Evolutionary conservation across 495 filamentous ascomycete genomes (phyloP), one percentile per base, ranked within the genome.

Genomic region (Articulospora tetracladia): DNA sequence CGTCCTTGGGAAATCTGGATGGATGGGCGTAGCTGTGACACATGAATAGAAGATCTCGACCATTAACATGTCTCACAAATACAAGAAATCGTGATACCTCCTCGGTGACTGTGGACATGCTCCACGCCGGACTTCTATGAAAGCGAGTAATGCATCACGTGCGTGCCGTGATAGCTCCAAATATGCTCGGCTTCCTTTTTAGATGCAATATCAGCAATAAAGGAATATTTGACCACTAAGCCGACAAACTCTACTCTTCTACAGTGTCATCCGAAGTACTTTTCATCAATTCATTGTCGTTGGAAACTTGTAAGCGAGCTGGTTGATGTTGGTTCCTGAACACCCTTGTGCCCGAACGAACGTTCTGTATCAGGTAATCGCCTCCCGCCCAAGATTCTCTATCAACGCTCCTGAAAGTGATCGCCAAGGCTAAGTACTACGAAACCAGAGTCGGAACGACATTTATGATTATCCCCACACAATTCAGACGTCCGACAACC

Each of bases 311-410:
- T 44, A 44, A 44, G 39, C 39, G 39, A 44, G 39, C 15, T 44
- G 39, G 15, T 19, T 11, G 7, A 44, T 34, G 26, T 36, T 32
- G 52, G 25, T 49, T 20, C 26, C 41, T 57, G 26, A 17, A 2
- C 15, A 55, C 30, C 57, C 61, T 52, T 59, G 55, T 48, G 19
- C 32, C 27, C n/a, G 52, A 61, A 52, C 57, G 30, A n/a, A n/a
- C n/a, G 11, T 47, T 51, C 46, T 64, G 56, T 55, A 20, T 55
- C 61, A 59, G 50, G 47, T 24, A 55, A 28, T 49, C 58, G 56
- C 56, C 26, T 50, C 48, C n/a, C 2, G 30, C 44, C 41, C 57
- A 56, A 52, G 24, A 50, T 52, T 59, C 41, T 59, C 30, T 56
- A 44, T 64, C 61, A 13, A 17, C 11, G 20, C 48, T 48, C 39